Conservation (phyloP, 169 alveolate genomes). For the Plasmodium reichenowi region DNA sequence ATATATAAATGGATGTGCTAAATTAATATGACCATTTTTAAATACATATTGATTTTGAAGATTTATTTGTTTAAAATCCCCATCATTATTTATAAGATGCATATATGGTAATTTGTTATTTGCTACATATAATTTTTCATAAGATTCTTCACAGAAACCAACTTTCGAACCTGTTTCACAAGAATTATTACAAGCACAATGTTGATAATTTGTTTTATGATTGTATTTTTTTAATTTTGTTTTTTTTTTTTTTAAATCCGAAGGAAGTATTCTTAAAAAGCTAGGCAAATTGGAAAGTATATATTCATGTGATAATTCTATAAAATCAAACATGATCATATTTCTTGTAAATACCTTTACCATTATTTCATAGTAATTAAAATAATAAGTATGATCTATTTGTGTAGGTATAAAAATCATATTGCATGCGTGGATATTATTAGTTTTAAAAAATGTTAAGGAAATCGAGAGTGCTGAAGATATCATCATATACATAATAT, state of each 20-base stretch:
- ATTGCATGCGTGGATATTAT: constrained; percentile 73
- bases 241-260: constrained; percentile 38
- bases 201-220: too few relatives aligned
- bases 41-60: constrained; percentile 29
- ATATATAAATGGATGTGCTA: constrained; percentile 33
- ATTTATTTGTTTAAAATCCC: constrained; percentile 20
- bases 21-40: constrained; percentile 68
- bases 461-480: constrained; percentile 55
- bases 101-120: constrained; percentile 57
- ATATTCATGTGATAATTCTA: constrained; percentile 71
- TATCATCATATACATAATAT: constrained; percentile 43
- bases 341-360: constrained; percentile 69
- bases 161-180: too few relatives aligned
- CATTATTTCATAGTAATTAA: constrained; percentile 60
- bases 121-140: too few relatives aligned
- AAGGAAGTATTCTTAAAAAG: constrained; percentile 70
- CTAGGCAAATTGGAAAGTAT: constrained; percentile 53
- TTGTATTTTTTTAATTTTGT: background rate
- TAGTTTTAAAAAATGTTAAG: constrained; percentile 39
- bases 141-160: too few relatives aligned
- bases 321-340: constrained; percentile 71
- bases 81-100: constrained; percentile 41
- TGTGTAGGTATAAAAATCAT: constrained; percentile 72
- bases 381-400: constrained; percentile 50
- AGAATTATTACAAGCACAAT: too few relatives aligned